Base-by-base conservation (phyloP, 495 filamentous ascomycete genomes). In the Xylaria longipes region DNA sequence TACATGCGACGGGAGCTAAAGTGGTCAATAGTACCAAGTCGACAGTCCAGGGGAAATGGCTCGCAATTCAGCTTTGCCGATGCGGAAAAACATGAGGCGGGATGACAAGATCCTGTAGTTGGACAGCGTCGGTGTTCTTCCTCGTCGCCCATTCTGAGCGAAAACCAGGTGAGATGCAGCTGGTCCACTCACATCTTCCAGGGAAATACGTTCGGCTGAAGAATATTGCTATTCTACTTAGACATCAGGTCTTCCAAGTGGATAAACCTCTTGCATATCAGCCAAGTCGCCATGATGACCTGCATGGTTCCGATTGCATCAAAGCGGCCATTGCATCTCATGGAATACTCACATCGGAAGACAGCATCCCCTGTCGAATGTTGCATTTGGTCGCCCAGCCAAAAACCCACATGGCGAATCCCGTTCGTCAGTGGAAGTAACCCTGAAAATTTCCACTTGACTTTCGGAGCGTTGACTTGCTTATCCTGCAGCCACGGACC, bases 401-500 rank as follows among this genome's bases (percentile, higher is more conserved):
- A 14, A 56, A 56, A 56, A 31, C 11, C 35, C 50, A 57, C 65
- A 68, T 68, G 65, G 65, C 48, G 65, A 68, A 31, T 57, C 43
- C 65, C 48, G 46, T 68, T 48, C 52, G 39, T 69, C 63, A 46
- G 48, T 45, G 45, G 45, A 65, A 15, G 63, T 17, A 43, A 31
- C 63, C 43, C 35, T 22, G 63, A 65, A 50, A 20, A 29, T 15
- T 41, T 39, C 58, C 56, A 70, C 58, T 57, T 35, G 60, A 65
- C 41, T 43, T 15, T 57, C 48, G 50, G 61, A 48, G 60, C 60
- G 52, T 39, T 41, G 33, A 50, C 25, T 48, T 67, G 50, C 37
- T 71, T 57, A 52, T 31, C 50, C 35, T 66, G 69, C 69, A 71
- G 69, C 62, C 61, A 65, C 50, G 50, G 48, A 66, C 70, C 62